Evolutionary conservation across 2,329 filamentous ascomycete genomes (phyloP).

Genomic region (Colletotrichum sp.): DNA sequence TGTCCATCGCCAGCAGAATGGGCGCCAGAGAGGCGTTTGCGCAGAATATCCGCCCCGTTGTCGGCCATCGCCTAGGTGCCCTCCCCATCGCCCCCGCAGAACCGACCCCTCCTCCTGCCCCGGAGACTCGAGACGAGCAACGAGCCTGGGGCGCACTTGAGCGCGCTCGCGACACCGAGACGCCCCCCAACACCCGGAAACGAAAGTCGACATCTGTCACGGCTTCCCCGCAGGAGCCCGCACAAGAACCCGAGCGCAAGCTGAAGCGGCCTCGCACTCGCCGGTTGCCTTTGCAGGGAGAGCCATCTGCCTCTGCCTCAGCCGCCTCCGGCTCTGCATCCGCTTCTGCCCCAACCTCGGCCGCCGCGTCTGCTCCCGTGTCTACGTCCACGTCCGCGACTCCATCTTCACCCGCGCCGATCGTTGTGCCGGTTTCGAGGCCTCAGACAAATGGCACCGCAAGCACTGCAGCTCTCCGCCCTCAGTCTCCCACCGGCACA

Average conservation of each 20-base stretch:
- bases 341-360: slow-evolving; percentile 21
- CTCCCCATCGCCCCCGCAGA: slow-evolving; percentile 29
- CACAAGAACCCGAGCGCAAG: slow-evolving; percentile 76
- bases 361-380: slow-evolving; percentile 23
- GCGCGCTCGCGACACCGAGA: slow-evolving; percentile 74
- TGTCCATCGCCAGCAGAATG: slow-evolving; percentile 80
- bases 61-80: slow-evolving; percentile 67
- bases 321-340: background rate
- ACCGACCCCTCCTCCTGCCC: slow-evolving; percentile 34
- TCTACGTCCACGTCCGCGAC: background rate
- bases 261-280: slow-evolving; percentile 86
- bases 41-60: slow-evolving; percentile 58
- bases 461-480: background rate
- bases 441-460: slow-evolving; percentile 10
- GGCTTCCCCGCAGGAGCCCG: slow-evolving; percentile 69
- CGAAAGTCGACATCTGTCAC: slow-evolving; percentile 75
- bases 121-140: slow-evolving; percentile 79
- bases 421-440: slow-evolving; percentile 19
- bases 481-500: slow-evolving; percentile 21
- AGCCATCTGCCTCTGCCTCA: slow-evolving; percentile 48
- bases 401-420: slow-evolving; percentile 25
- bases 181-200: slow-evolving; percentile 63
- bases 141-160: slow-evolving; percentile 92
- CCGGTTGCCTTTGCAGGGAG: slow-evolving; percentile 57
- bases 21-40: slow-evolving; percentile 77